Base-by-base conservation (phyloP, 2,329 filamentous ascomycete genomes). In the Colletotrichum cuscutae region DNA sequence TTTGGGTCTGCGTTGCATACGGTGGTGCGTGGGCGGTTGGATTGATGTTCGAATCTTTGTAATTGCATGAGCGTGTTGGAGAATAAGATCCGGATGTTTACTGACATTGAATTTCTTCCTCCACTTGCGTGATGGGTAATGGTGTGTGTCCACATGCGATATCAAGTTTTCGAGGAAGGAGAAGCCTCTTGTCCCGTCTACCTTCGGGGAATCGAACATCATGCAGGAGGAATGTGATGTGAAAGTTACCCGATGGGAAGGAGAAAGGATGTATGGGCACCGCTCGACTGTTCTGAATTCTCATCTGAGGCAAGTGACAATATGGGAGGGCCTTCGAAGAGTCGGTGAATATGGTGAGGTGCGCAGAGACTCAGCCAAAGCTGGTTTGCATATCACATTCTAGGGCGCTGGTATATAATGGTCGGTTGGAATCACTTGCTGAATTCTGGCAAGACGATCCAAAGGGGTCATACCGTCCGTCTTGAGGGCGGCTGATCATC, bases 21-120 rank as follows among this genome's bases (percentile, higher is more conserved):
- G 37, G 19, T 49, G 46, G 68, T 26, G 46, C 49, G 64, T 37
- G 56, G 68, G 46, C 24, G 56, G 64, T 46, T 67, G 68, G 49
- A 19, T 49, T 49, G 32, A 61, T 30, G 26, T 71, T 35, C 46
- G 53, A 61, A 49, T 61, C 22, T 53, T 61, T 42, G n/a, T 61
- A 67, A 68, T 68, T 71, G 64, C 63, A 60, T 71, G 35, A 68
- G 63, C 64, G 56, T 68, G 9, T 68, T 59, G 35, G 46, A 59
- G 64, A 66, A 46, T 30, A 52, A 64, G 30, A 64, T 26, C 11
- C n/a, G 7, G 30, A 64, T 54, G n/a, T 15, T n/a, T 37, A 6
- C 26, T 52, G 30, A n/a, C 49, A 7, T 22, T 52, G 26, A 24
- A 4, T 26, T 32, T 13, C 6, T 54, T 26, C 11, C 19, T 11